Conservation (phyloP, 768 basidiomycete genomes). For the Albatrellus ellisii region DNA sequence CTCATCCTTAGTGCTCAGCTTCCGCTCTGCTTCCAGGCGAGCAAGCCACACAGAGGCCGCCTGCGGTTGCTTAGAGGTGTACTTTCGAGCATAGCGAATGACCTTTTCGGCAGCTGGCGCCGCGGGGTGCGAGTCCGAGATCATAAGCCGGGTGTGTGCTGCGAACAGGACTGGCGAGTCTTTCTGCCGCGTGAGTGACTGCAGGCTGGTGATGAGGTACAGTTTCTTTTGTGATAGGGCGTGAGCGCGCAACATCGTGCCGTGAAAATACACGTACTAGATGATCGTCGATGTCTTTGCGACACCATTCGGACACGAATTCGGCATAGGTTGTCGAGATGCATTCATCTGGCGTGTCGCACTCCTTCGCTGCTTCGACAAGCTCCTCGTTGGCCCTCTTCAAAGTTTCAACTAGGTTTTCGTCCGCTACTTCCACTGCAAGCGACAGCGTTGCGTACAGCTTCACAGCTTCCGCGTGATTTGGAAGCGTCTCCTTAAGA, state of each 20-base stretch:
- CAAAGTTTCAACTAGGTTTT: slow-evolving; percentile 42
- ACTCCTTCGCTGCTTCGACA: slow-evolving; percentile 21
- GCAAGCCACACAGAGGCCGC: slow-evolving; percentile 39
- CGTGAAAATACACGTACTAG: slow-evolving; percentile 15
- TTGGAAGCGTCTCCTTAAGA: slow-evolving; percentile 24
- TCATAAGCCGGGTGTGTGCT: slow-evolving; percentile 24
- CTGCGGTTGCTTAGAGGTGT: slow-evolving; percentile 25
- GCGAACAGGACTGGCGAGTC: slow-evolving; percentile 18
- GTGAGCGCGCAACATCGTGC: not conserved
- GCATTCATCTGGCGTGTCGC: slow-evolving; percentile 13
- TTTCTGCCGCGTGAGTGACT: slow-evolving; percentile 16
- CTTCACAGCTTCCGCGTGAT: slow-evolving; percentile 25
- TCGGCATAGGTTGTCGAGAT: slow-evolving; percentile 27
- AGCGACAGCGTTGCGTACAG: slow-evolving; percentile 25
- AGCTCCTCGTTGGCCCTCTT: slow-evolving; percentile 35
- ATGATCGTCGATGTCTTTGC: slow-evolving; percentile 18
- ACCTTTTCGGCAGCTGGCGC: slow-evolving; percentile 19
- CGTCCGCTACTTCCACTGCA: slow-evolving; percentile 27
- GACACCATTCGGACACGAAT: slow-evolving; percentile 37
- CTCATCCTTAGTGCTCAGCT: slow-evolving; percentile 16
- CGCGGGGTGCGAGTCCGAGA: slow-evolving; percentile 13
- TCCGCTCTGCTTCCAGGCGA: slow-evolving; percentile 32
- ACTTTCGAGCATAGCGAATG: slow-evolving; percentile 30
- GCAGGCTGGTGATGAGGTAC: slow-evolving; percentile 38
- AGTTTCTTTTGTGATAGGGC: slow-evolving; percentile 26